Conservation (phyloP, 176 grass and related monocot species). For the Avena eriantha region DNA sequence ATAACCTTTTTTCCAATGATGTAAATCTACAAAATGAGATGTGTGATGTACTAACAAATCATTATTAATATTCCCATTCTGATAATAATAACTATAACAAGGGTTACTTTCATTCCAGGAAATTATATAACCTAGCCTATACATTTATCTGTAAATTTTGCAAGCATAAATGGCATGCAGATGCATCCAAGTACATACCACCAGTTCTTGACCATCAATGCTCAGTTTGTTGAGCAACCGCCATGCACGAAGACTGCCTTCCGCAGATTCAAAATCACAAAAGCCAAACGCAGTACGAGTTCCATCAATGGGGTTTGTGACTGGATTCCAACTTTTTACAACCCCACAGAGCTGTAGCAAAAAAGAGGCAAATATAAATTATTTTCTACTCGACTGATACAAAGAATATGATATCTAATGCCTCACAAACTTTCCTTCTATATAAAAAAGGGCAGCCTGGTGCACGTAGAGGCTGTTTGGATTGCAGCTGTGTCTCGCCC, state of each 20-base stretch:
- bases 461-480: too few species aligned
- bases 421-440: not conserved
- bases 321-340: conserved; percentile 86
- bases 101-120: not conserved
- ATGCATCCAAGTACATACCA: conserved; percentile 54
- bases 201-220: conserved; percentile 81
- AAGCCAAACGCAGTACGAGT: conserved; percentile 77
- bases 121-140: not conserved
- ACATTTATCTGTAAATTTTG: not conserved
- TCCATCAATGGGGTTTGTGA: conserved; percentile 75
- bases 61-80: not conserved
- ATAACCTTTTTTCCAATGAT: not conserved
- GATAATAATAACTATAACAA: conserved; percentile 1
- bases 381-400: not conserved
- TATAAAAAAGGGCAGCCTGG: too few species aligned
- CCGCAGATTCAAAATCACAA: conserved; percentile 92
- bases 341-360: conserved; percentile 69
- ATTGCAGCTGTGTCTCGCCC: too few species aligned
- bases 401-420: conserved; percentile 26
- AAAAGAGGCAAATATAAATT: conserved; percentile 13
- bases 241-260: conserved; percentile 74
- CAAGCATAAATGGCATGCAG: conserved; percentile 24
- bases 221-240: conserved; percentile 77
- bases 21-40: not conserved
- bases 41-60: not conserved